Conservation (phyloP, 139 green algal species). For the Pseudopediastrum boryanum region DNA sequence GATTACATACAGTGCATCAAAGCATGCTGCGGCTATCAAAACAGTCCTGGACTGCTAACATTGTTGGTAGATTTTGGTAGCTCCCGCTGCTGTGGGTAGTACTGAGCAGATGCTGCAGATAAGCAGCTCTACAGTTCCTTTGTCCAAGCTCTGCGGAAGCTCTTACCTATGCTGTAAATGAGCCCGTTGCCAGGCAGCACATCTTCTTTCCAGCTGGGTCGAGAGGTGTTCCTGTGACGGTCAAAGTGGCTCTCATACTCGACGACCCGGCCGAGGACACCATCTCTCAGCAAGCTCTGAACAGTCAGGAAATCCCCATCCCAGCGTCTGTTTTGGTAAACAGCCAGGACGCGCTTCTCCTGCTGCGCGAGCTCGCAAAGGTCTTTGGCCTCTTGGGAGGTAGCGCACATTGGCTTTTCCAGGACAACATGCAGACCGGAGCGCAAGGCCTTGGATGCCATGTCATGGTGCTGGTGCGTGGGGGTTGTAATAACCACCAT, state of each 20-base stretch:
- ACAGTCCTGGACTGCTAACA: too few relatives aligned
- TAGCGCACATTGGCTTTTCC: slow-evolving; percentile 22
- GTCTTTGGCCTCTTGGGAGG: not conserved
- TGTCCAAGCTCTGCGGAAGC: too few relatives aligned
- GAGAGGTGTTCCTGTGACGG: not conserved
- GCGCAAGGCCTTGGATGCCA: not conserved
- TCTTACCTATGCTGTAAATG: too few relatives aligned
- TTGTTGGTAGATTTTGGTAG: slow-evolving; percentile 10
- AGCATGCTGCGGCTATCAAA: too few relatives aligned
- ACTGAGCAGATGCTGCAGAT: not conserved
- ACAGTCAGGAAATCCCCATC: slow-evolving; percentile 19
- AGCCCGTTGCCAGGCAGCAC: not conserved
- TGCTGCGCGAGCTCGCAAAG: not conserved
- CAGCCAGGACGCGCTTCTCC: slow-evolving; percentile 14
- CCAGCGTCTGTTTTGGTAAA: slow-evolving; percentile 40
- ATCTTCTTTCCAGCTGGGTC: not conserved
- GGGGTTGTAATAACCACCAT: slow-evolving; percentile 30
- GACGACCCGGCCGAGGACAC: slow-evolving; percentile 14
- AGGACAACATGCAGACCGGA: slow-evolving; percentile 10
- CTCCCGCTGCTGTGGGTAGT: not conserved
- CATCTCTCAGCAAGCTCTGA: slow-evolving; percentile 6
- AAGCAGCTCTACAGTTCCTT: not conserved
- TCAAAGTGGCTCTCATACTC: slow-evolving; percentile 34
- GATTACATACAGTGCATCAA: too few relatives aligned
- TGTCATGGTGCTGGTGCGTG: not conserved